Conservation (phyloP, 176 grass and related monocot genomes). For the Ampelocalamus luodianensis region DNA sequence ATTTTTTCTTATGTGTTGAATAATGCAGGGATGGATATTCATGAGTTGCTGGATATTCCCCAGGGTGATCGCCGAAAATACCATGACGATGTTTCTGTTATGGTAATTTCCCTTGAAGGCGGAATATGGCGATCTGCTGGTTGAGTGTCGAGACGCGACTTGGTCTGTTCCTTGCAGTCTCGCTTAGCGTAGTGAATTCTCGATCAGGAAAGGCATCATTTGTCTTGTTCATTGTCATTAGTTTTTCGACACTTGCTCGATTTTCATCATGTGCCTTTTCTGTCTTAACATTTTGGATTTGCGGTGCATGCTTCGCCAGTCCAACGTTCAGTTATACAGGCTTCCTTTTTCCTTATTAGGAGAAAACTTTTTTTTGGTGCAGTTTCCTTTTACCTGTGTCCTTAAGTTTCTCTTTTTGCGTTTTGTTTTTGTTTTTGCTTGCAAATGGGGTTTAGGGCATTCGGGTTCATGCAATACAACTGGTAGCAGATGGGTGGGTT, state of each 20-base stretch:
- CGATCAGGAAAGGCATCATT: conserved; percentile 36
- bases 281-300: conserved; percentile 40
- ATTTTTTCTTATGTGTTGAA: conserved; percentile 8
- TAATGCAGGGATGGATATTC: conserved; percentile 77
- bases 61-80: conserved; percentile 79
- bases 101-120: conserved; percentile 84
- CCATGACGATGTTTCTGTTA: conserved; percentile 87
- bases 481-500: neutral
- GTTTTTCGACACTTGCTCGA: conserved; percentile 33
- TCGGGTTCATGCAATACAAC: neutral
- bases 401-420: neutral
- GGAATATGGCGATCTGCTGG: conserved; percentile 82
- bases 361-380: conserved; percentile 7
- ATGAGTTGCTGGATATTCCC: conserved; percentile 82
- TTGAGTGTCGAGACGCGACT: conserved; percentile 42
- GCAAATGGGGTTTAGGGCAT: neutral
- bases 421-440: neutral
- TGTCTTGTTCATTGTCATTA: conserved; percentile 33
- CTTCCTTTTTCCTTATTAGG: conserved; percentile 43
- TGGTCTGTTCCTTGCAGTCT: conserved; percentile 53
- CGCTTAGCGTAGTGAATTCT: conserved; percentile 45
- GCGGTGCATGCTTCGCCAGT: conserved; percentile 50
- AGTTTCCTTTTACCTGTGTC: neutral
- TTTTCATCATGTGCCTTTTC: conserved; percentile 40
- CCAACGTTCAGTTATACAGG: conserved; percentile 43